Evolutionary conservation across 2,329 filamentous ascomycete genomes (phyloP), one percentile per base, ranked within the genome.

Genomic region (Albifimbria verrucaria): DNA sequence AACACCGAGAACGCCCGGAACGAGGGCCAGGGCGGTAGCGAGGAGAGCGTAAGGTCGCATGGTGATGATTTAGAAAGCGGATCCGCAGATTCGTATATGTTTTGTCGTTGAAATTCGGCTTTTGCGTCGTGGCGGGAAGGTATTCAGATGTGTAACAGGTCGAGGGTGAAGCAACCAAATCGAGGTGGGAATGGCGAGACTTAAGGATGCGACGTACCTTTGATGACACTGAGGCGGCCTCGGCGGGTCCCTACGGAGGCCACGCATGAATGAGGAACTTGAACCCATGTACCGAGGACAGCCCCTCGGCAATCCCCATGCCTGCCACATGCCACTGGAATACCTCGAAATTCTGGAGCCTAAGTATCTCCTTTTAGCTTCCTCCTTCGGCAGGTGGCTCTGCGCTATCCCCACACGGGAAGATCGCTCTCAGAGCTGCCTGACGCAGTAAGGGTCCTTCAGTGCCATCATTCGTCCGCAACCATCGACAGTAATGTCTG

Each of bases 1-100:
- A 62, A 89, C 79, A 56, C 82, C 85, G 55, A 84, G 68, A 25
- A 79, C 77, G 57, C 83, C 77, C 49, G 88, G 74, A 53, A 85
- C 68, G 56, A 83, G 74, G 51, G 86, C 72, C 42, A 88, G 72
- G 49, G 84, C 69, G 51, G 83, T 72, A 57, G 82, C 66, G 61
- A 87, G 63, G 55, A 81, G 66, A 17, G 77, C 59, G 55, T 75
- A 68, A 62, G 86, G 73, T 73, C 82, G 89, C 90, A 93, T 94
- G 52, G 56, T 79, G 65, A 55, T 21, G 49, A 49, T 25, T 47
- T 11, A 17, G n/a, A n/a, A n/a, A n/a, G n/a, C n/a, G n/a, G n/a
- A n/a, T n/a, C n/a, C n/a, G n/a, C n/a, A n/a, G n/a, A n/a, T n/a
- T n/a, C n/a, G n/a, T 18, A n/a, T n/a, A n/a, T 43, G n/a, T 9